Evolutionary conservation across 768 basidiomycete species (phyloP), one percentile per base, ranked within the genome.

Genomic region (Suillus alpinus): DNA sequence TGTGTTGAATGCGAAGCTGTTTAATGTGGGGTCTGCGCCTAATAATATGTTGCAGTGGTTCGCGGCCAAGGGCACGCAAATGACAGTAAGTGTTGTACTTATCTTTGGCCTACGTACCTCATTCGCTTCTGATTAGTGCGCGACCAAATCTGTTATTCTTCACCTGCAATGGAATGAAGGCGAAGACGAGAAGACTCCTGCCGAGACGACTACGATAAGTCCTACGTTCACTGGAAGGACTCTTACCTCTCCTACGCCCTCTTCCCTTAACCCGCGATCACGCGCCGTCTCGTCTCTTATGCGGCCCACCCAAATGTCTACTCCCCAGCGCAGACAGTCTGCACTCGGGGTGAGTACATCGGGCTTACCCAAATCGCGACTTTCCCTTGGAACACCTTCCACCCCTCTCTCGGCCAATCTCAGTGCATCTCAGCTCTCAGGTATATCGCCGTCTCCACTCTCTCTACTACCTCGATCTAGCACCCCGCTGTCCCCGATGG

Each of bases 11-110:
- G 74, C 85, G 1, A 91, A 86, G 67, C 69, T 95, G 59, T 83
- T 85, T 66, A 86, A 92, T 65, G 88, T 95, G 9, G 94, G 94
- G 1, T 71, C 83, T 26, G 91, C 91, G 0, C 86, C 91, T 32
- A 89, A 94, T 67, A 93, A 92, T 71, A 92, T 92, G 92, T 78
- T 94, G 12, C 92, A 94, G 84, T 94, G 92, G 92, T 94, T 95
- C 70, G 92, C 92, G 6, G 92, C 93, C 1, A 92, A 94, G 65
- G 93, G 92, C 0, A 84, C 86, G 5, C 91, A 92, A 69, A 94
- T 95, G 88, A 95, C 94, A 32, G 93, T 93, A 69, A 43, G 85
- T 75, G 10, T 46, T 34, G 46, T 20, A 0, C 36, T 14, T 3
- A 32, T 10, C 36, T 0, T 37, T 56, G 34, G 13, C 1, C 56